Conservation (phyloP, 2,329 filamentous ascomycete species). For the Sarocladium oryzae region DNA sequence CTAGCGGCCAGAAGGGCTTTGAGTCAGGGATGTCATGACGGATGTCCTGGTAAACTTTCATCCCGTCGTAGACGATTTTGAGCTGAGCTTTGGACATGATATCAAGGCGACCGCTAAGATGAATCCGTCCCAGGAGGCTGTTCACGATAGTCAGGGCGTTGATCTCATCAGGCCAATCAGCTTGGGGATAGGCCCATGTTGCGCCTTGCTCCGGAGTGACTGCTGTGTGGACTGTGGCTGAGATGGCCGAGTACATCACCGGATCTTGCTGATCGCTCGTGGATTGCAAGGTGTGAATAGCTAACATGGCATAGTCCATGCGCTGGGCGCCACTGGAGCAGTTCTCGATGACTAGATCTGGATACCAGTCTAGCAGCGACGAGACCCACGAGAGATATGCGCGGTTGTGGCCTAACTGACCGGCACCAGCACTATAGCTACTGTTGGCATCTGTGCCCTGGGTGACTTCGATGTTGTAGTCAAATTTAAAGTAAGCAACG, state of each 20-base stretch:
- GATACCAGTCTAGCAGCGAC: conserved; percentile 19
- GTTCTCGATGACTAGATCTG: conserved; percentile 27
- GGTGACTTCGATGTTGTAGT: conserved; percentile 29
- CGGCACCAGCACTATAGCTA: conserved; percentile 17
- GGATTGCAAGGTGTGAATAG: conserved; percentile 24
- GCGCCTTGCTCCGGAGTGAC: conserved; percentile 28
- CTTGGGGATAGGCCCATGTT: conserved; percentile 29
- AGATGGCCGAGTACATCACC: conserved; percentile 22
- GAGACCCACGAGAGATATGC: conserved; percentile 26
- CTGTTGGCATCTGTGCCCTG: conserved; percentile 24
- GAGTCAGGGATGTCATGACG: conserved; percentile 16
- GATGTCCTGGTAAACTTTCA: conserved; percentile 23
- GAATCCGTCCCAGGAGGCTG: conserved; percentile 23
- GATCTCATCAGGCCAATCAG: conserved; percentile 24
- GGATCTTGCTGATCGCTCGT: conserved; percentile 31
- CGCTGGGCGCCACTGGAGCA: conserved; percentile 29
- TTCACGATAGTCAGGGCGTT: conserved; percentile 29
- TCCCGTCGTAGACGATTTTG: conserved; percentile 20
- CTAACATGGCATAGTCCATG: conserved; percentile 29
- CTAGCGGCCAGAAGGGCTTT: conserved; percentile 26
- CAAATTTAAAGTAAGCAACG: conserved; percentile 29
- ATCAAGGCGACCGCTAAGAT: conserved; percentile 25
- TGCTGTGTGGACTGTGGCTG: conserved; percentile 24
- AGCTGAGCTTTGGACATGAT: conserved; percentile 17
- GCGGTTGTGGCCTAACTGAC: conserved; percentile 23